Conservation (phyloP, 1,284 basidiomycete species). For the Trametes pubescens region DNA sequence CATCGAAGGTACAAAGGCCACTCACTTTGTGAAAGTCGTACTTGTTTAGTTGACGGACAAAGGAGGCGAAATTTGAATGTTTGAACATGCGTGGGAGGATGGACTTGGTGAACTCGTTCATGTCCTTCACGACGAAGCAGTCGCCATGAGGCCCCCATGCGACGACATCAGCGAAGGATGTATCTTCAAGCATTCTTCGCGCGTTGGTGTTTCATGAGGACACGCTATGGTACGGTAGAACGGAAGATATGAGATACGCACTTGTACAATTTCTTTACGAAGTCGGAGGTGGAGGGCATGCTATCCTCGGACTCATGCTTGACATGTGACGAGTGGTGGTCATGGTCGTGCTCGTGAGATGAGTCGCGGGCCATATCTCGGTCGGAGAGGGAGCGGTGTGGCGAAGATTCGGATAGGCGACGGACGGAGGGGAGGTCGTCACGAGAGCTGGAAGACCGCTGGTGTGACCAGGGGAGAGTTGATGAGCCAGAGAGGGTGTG, state of each 20-base stretch:
- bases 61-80: constrained; percentile 96
- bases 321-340: constrained; percentile 34
- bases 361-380: constrained; percentile 37
- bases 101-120: constrained; percentile 96
- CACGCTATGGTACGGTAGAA: not conserved
- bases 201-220: constrained; percentile 17
- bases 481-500: constrained; percentile 39
- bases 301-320: constrained; percentile 58
- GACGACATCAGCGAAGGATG: constrained; percentile 77
- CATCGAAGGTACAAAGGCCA: constrained; percentile 5
- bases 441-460: constrained; percentile 45
- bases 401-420: constrained; percentile 37
- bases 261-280: constrained; percentile 97
- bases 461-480: constrained; percentile 44
- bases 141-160: constrained; percentile 90
- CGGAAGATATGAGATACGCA: constrained; percentile 47
- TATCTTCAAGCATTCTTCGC: constrained; percentile 90
- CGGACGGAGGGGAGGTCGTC: constrained; percentile 45
- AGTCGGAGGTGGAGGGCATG: constrained; percentile 85
- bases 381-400: constrained; percentile 38
- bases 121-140: constrained; percentile 97
- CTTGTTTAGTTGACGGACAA: constrained; percentile 96
- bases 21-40: constrained; percentile 96
- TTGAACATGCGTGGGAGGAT: constrained; percentile 96
- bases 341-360: constrained; percentile 34